Evolutionary conservation across 108 stramenopile genomes (phyloP).

Genomic region (Nitzschia putrida): DNA sequence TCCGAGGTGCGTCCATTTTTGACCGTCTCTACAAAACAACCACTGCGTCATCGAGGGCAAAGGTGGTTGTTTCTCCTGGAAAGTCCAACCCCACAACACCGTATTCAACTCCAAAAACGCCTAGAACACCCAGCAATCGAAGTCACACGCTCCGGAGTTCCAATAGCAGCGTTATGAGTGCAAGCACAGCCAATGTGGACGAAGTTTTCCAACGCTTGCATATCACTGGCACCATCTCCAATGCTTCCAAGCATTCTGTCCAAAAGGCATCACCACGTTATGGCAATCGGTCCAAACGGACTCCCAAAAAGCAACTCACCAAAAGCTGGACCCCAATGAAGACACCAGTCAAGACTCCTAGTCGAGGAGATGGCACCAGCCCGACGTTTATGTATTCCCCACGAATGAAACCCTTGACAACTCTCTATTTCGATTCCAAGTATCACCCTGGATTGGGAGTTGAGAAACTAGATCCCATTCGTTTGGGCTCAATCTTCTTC

Average conservation of each 20-base stretch:
- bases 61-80: not conserved
- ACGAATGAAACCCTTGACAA: constrained; percentile 38
- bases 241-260: constrained; percentile 11
- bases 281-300: not conserved
- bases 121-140: not conserved
- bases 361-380: not conserved
- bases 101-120: not conserved
- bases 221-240: constrained; percentile 23
- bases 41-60: constrained; percentile 16
- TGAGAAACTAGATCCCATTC: constrained; percentile 28
- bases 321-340: constrained; percentile 11
- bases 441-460: constrained; percentile 39
- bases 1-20: constrained; percentile 12
- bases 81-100: not conserved
- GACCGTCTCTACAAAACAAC: constrained; percentile 26
- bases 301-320: constrained; percentile 6
- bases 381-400: constrained; percentile 14
- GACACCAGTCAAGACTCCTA: not conserved
- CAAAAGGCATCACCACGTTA: not conserved
- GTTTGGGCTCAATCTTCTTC: constrained; percentile 33
- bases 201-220: constrained; percentile 19
- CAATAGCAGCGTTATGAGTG: not conserved
- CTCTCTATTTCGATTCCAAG: constrained; percentile 26
- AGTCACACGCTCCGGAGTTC: not conserved
- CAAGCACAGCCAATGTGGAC: not conserved